Percentiles rank a stretch among this genome's conserved stretches.
These are phyloP conservation scores for Didymella arachidicola DNA, from an alignment of 2,329 filamentous ascomycete genomes.

Conservation along the genomic window DNA sequence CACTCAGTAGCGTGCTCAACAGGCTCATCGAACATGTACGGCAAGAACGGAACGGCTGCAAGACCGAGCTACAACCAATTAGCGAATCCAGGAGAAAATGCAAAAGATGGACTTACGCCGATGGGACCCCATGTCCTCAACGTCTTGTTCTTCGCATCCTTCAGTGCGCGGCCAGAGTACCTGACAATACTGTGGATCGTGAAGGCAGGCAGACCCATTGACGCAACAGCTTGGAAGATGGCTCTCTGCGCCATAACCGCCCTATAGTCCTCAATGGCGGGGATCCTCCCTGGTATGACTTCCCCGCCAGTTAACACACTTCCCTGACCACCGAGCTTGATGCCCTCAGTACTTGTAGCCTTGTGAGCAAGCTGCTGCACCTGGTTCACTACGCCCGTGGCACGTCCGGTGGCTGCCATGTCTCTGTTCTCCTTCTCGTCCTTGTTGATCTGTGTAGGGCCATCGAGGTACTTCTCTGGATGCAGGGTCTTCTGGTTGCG, in stretches of 20 bases:
- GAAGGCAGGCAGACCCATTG: slow-evolving; percentile 92
- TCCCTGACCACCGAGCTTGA: slow-evolving; percentile 32
- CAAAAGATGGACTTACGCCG: slow-evolving; percentile 67
- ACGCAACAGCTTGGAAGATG: slow-evolving; percentile 88
- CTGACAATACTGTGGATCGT: slow-evolving; percentile 93
- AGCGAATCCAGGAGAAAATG: neutral
- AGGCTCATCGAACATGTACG: slow-evolving; percentile 86
- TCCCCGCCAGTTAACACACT: slow-evolving; percentile 35
- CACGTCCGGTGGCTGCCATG: slow-evolving; percentile 44
- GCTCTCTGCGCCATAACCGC: slow-evolving; percentile 90
- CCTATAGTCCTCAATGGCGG: slow-evolving; percentile 86
- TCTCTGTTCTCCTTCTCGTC: slow-evolving; percentile 47
- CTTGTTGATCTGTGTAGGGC: slow-evolving; percentile 14
- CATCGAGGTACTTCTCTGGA: slow-evolving; percentile 61
- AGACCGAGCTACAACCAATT: slow-evolving; percentile 61
- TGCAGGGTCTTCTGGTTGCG: slow-evolving; percentile 80
- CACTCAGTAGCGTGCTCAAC: slow-evolving; percentile 93
- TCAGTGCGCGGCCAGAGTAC: slow-evolving; percentile 87
- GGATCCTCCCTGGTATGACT: slow-evolving; percentile 56
- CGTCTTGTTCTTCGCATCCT: slow-evolving; percentile 76
- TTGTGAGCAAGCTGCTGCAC: slow-evolving; percentile 37
- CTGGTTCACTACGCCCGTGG: slow-evolving; percentile 24
- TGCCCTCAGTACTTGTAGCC: slow-evolving; percentile 30
- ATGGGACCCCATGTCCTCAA: slow-evolving; percentile 90
- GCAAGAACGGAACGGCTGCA: slow-evolving; percentile 78